Conservation (phyloP, 2,329 filamentous ascomycete species). For the Talaromyces sp. region DNA sequence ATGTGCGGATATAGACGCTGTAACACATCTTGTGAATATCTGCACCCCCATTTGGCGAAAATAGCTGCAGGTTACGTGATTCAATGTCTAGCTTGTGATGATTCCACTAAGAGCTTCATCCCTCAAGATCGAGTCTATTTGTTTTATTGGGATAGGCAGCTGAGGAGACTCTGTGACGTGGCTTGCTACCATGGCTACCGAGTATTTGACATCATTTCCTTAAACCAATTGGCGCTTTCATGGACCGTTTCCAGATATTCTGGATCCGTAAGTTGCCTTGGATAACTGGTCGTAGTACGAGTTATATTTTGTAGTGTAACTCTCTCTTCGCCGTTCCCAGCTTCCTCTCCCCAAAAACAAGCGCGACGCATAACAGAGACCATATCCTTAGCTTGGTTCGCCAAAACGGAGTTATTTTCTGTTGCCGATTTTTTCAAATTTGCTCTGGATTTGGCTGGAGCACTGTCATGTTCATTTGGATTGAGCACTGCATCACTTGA, state of each 20-base stretch:
- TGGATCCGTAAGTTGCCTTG: slow-evolving; percentile 9
- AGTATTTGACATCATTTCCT: not conserved
- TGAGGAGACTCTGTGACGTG: not conserved
- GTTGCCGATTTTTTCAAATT: not conserved
- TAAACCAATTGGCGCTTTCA: slow-evolving; percentile 16
- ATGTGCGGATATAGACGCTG: not conserved
- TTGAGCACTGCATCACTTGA: not conserved
- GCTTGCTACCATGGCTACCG: not conserved
- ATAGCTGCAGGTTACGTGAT: not conserved
- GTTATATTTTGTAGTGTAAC: slow-evolving; percentile 23
- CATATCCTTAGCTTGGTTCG: slow-evolving; percentile 40
- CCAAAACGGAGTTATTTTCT: slow-evolving; percentile 28
- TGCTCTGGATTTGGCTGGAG: not conserved
- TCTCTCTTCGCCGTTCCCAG: slow-evolving; percentile 35
- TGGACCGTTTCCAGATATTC: slow-evolving; percentile 14
- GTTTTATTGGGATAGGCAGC: too few species aligned
- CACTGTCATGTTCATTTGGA: not conserved
- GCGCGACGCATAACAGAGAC: slow-evolving; percentile 40
- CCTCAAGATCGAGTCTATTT: not conserved
- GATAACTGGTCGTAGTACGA: not conserved
- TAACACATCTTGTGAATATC: not conserved
- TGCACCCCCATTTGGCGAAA: not conserved
- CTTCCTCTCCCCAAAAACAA: slow-evolving; percentile 44
- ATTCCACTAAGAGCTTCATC: not conserved
- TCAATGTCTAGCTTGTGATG: not conserved